phyloP scores from a whole-genome alignment of 306 rosid species.

The Sophora flavescens region DNA sequence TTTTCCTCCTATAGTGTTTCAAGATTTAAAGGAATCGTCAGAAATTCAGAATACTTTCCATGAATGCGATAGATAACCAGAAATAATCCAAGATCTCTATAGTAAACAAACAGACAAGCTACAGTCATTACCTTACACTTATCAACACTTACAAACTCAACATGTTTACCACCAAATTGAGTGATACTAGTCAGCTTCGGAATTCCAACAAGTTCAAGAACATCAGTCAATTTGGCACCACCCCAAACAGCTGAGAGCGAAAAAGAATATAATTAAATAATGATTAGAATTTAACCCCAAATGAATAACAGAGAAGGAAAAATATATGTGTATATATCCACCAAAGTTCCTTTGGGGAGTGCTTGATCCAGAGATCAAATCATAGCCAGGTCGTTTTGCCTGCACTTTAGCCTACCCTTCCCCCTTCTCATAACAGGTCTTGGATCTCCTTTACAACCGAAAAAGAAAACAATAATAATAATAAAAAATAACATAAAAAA shows the following conservation, averaged over 20 bases:
- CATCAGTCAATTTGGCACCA: slow-evolving; percentile 88
- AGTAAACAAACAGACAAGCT: slow-evolving; percentile 12
- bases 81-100: slow-evolving; percentile 15
- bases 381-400: background rate
- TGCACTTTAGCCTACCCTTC: background rate
- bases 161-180: slow-evolving; percentile 85
- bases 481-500: background rate
- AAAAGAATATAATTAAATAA: slow-evolving; percentile 36
- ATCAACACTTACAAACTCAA: slow-evolving; percentile 91
- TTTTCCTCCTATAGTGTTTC: slow-evolving; percentile 77
- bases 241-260: slow-evolving; percentile 83
- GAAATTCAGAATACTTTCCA: background rate
- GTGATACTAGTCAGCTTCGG: slow-evolving; percentile 67
- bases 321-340: background rate
- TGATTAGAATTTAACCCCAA: slow-evolving; percentile 5
- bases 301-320: background rate
- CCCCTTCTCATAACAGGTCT: background rate
- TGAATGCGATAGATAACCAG: slow-evolving; percentile 11
- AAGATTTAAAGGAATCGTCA: slow-evolving; percentile 38
- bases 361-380: slow-evolving; percentile 1
- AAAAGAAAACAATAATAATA: background rate
- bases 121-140: slow-evolving; percentile 78
- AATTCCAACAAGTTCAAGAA: slow-evolving; percentile 89
- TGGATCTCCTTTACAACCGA: background rate
- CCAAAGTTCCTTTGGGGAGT: slow-evolving; percentile 9